These are phyloP conservation scores for Solanum corneliomulleri DNA, from an alignment of 257 asterid genomes.

Conservation along the genomic window DNA sequence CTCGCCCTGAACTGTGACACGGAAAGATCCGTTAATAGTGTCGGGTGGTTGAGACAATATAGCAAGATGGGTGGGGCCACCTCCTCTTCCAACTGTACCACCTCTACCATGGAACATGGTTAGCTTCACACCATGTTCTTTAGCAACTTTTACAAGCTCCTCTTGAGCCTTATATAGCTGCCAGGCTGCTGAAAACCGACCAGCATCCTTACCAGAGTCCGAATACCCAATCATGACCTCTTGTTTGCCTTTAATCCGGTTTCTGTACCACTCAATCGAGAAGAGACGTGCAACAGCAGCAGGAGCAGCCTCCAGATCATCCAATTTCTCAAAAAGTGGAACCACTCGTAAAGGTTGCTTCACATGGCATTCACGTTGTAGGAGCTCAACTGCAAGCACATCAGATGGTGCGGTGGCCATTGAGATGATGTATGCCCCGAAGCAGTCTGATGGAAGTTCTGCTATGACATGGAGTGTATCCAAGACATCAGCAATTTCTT, in stretches of 20 bases:
- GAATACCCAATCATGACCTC: constrained; percentile 55
- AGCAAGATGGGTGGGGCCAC: constrained; percentile 58
- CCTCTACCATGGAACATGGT: constrained; percentile 55
- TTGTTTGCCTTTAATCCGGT: constrained; percentile 39
- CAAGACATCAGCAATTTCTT: constrained; percentile 39
- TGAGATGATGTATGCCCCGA: constrained; percentile 40
- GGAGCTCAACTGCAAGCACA: constrained; percentile 45
- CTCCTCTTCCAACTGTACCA: constrained; percentile 56
- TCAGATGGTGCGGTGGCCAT: constrained; percentile 45
- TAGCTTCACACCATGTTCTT: constrained; percentile 37
- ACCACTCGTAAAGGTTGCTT: constrained; percentile 34
- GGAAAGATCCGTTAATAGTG: constrained; percentile 39
- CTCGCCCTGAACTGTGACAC: constrained; percentile 50
- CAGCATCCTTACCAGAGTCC: constrained; percentile 56
- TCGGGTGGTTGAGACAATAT: constrained; percentile 52
- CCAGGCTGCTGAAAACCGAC: constrained; percentile 50
- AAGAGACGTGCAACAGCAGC: constrained; percentile 49
- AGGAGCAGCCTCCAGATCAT: constrained; percentile 36
- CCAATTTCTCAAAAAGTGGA: constrained; percentile 49
- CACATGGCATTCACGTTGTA: constrained; percentile 42
- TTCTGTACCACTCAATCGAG: constrained; percentile 41
- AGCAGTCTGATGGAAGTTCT: constrained; percentile 38
- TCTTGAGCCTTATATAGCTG: constrained; percentile 49
- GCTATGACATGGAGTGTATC: constrained; percentile 38
- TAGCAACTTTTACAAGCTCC: constrained; percentile 42